Conservation (phyloP, 2,329 filamentous ascomycete genomes). For the Leptographium flavum region DNA sequence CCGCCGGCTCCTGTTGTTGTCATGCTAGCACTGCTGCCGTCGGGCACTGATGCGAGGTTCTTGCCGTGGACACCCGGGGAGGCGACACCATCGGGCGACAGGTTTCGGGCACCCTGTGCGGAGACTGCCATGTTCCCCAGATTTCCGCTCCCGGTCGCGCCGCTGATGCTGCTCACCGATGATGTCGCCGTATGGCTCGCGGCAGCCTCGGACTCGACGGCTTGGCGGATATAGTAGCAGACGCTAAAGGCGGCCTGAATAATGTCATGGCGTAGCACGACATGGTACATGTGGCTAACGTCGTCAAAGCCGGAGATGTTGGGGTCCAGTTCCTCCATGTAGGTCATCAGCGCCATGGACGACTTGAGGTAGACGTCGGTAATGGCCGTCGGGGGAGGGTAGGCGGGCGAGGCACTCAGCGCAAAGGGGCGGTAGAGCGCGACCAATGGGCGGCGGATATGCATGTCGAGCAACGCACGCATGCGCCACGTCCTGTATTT, state of each 20-base stretch:
- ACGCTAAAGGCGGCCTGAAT: conserved; percentile 40
- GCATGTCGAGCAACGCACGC: conserved; percentile 37
- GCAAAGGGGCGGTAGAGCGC: conserved; percentile 41
- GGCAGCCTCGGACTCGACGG: conserved; percentile 11
- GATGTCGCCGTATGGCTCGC: background rate
- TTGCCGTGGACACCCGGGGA: background rate
- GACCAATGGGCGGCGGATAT: conserved; percentile 35
- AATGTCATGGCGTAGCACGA: conserved; percentile 38
- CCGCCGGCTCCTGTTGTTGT: too few relatives aligned
- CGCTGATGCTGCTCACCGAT: background rate
- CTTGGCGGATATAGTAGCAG: conserved; percentile 36
- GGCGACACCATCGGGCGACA: background rate
- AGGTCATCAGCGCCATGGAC: conserved; percentile 39
- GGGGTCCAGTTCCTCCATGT: conserved; percentile 39
- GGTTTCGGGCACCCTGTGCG: background rate
- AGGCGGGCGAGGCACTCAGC: conserved; percentile 30
- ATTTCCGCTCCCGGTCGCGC: background rate
- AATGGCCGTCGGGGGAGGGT: conserved; percentile 29
- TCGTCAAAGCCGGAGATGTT: conserved; percentile 29
- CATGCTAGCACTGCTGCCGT: background rate
- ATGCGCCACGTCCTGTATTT: conserved; percentile 37
- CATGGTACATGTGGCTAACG: conserved; percentile 36
- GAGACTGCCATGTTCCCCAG: too few relatives aligned
- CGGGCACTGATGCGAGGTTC: background rate
- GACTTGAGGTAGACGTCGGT: conserved; percentile 37